A percentile compares a stretch with the other conserved stretches of the same genome.
Evolutionary conservation across 1,284 basidiomycete species (phyloP).

Genomic region (Ustilago esculenta): DNA sequence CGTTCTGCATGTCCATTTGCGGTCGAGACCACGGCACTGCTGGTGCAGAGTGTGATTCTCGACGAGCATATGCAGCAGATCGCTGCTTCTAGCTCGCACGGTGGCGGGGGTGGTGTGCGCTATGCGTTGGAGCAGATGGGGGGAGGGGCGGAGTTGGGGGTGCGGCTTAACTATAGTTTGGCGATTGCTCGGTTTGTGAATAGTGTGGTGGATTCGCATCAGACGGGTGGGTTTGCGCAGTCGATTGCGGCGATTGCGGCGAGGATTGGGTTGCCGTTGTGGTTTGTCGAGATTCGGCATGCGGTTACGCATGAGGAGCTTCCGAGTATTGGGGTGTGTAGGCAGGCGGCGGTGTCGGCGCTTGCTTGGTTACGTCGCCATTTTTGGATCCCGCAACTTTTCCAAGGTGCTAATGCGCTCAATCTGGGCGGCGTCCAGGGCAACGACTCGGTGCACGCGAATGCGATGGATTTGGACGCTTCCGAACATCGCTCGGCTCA

Average conservation of each 20-base stretch:
- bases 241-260: slow-evolving; percentile 88
- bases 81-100: slow-evolving; percentile 4
- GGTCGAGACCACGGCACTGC: slow-evolving; percentile 59
- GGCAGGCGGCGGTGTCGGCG: slow-evolving; percentile 74
- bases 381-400: slow-evolving; percentile 56
- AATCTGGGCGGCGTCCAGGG: background rate
- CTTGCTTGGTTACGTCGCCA: slow-evolving; percentile 56
- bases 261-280: slow-evolving; percentile 83
- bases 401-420: slow-evolving; percentile 13
- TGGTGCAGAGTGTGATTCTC: slow-evolving; percentile 52
- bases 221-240: slow-evolving; percentile 79
- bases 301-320: slow-evolving; percentile 95
- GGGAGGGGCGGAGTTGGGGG: slow-evolving; percentile 35
- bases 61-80: slow-evolving; percentile 51
- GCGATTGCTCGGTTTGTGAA: slow-evolving; percentile 77
- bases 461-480: slow-evolving; percentile 12
- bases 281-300: slow-evolving; percentile 93
- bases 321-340: slow-evolving; percentile 82
- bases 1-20: slow-evolving; percentile 61
- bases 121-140: slow-evolving; percentile 46
- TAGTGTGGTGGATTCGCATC: slow-evolving; percentile 82
- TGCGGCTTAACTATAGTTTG: slow-evolving; percentile 54
- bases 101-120: slow-evolving; percentile 2
- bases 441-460: background rate
- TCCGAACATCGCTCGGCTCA: background rate